Evolutionary conservation across 345 rosid genomes (phyloP).

Genomic region (Limnanthes douglasii): DNA sequence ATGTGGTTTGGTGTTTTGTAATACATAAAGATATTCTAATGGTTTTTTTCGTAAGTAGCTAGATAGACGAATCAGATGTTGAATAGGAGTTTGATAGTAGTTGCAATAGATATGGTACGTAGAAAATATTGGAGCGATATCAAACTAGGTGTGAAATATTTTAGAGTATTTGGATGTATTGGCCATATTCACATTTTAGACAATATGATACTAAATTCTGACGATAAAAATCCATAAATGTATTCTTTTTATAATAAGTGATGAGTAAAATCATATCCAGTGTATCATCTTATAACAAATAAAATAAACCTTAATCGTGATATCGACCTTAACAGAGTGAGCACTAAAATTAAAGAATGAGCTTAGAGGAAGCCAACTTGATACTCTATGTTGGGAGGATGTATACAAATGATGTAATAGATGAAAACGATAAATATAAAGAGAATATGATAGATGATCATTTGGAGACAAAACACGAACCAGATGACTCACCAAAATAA

Average conservation of each 20-base stretch:
- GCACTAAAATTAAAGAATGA: no score
- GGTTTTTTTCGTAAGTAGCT: slow-evolving; percentile 3
- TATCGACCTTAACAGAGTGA: not conserved
- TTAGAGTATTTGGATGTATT: not conserved
- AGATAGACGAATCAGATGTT: not conserved
- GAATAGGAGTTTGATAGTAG: slow-evolving; percentile 2
- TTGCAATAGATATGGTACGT: not conserved
- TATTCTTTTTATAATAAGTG: not conserved
- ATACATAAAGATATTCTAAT: not conserved
- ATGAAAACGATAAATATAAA: not conserved
- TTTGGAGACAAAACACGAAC: not conserved
- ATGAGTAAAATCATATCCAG: slow-evolving; percentile 1
- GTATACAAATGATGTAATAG: not conserved
- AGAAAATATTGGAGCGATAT: slow-evolving; percentile 1
- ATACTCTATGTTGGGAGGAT: not conserved
- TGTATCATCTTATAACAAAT: not conserved
- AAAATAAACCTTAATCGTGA: not conserved
- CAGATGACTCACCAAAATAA: no score
- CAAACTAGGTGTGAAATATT: slow-evolving; percentile 1
- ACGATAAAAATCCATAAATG: not conserved
- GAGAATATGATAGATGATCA: not conserved
- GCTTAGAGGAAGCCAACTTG: slow-evolving; percentile 1
- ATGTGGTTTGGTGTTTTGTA: slow-evolving; percentile 3
- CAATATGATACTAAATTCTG: not conserved
- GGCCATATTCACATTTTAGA: slow-evolving; percentile 3